Base-by-base conservation (phyloP, 495 filamentous ascomycete genomes). In the Lasiosphaeris hirsuta region DNA sequence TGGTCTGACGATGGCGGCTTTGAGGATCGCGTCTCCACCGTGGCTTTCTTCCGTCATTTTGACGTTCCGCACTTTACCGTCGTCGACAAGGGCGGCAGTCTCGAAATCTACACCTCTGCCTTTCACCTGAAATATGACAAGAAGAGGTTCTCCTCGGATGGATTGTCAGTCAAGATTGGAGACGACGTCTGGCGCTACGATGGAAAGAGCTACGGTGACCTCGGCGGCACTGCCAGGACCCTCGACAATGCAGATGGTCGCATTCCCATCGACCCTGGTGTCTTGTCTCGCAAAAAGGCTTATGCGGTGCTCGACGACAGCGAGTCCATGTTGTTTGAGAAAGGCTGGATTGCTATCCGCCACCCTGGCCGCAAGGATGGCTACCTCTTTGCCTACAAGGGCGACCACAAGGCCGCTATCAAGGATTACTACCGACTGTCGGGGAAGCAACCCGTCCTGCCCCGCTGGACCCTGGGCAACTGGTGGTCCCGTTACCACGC, bases 401-500 rank as follows among this genome's bases (percentile, higher is more conserved):
- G 72, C 51, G 79, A 83, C 44, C 80, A 82, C 65, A 71, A 70
- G 48, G 75, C 68, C 6, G 81, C 82, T 23, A 75, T 86, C 55
- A 74, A 75, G 54, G 79, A 77, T 23, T 78, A 82, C 19, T 84
- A 83, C 63, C 71, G 72, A 6, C 47, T 86, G 3, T 84, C 82
- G 0, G 83, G 82, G 4, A 65, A 61, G 5, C 81, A 84, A 61
- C 81, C 83, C 8, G 33, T 81, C 5, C 63, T 86, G 3, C 83
- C 83, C 0, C 75, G 82, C 9, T 86, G 72, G 69, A 71, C 76
- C 0, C 65, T 86, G n/a, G 83, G 83, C 0, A 86, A 86, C 57
- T 86, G 83, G 83, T 86, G 81, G 81, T 81, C 78, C 23, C 72
- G 83, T 10, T 86, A 84, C 62, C 75, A 85, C 61, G 71, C 70